A percentile compares a stretch with the other conserved stretches of the same genome.
phyloP scores from a whole-genome alignment of 1,284 basidiomycete species.

The Coriolopsis trogii region DNA sequence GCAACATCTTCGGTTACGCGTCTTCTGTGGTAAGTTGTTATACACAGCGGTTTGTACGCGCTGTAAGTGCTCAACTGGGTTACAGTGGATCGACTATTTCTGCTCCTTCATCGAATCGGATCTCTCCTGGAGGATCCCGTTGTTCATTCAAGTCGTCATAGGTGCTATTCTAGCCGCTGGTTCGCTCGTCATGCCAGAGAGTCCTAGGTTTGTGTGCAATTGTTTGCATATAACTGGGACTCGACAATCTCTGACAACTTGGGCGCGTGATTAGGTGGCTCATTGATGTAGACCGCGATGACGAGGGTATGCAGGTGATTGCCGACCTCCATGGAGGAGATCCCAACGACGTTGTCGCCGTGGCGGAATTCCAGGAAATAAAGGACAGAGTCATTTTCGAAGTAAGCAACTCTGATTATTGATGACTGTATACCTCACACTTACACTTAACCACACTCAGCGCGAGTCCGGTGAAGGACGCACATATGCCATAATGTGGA shows the following conservation, averaged over 20 bases:
- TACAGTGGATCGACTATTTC: constrained; percentile 93
- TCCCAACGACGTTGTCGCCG: constrained; percentile 71
- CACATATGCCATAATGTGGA: constrained; percentile 88
- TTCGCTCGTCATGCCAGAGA: constrained; percentile 90
- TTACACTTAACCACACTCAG: constrained; percentile 35
- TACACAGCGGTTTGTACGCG: not conserved
- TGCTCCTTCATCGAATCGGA: constrained; percentile 87
- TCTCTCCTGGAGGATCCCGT: constrained; percentile 82
- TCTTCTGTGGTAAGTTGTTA: constrained; percentile 80
- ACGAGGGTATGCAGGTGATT: constrained; percentile 86
- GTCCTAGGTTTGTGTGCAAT: constrained; percentile 64
- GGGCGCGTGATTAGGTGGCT: constrained; percentile 92
- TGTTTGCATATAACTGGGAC: not conserved
- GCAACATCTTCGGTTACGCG: constrained; percentile 94
- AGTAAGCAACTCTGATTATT: constrained; percentile 45
- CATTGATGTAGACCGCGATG: constrained; percentile 87
- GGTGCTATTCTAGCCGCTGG: constrained; percentile 84
- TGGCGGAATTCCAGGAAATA: constrained; percentile 91
- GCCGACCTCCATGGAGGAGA: constrained; percentile 91
- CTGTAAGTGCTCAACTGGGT: not conserved
- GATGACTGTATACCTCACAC: not conserved
- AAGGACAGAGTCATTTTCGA: constrained; percentile 86
- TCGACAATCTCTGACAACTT: constrained; percentile 16
- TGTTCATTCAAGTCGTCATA: constrained; percentile 89
- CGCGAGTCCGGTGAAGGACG: constrained; percentile 79